Base-by-base conservation (phyloP, 495 filamentous ascomycete genomes). In the Chaetomium fimeti region DNA sequence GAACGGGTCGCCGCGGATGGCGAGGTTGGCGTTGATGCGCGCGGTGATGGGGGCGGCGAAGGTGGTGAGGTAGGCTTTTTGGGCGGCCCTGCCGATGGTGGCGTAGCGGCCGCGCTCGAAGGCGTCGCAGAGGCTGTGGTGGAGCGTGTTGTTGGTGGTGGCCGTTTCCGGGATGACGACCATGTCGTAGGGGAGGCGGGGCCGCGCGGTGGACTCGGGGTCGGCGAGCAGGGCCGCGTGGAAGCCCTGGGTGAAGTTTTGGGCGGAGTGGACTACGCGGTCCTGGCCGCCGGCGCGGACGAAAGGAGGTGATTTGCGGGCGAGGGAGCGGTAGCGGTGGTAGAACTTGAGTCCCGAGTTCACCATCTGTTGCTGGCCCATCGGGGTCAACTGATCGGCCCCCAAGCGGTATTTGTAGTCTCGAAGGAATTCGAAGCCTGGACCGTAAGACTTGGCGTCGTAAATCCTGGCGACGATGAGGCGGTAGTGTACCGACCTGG, bases 281-380 rank as follows among this genome's bases (percentile, higher is more conserved):
- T 83, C 79, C 63, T 90, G 84, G 29, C 84, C 88, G 2, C 87
- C 84, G 6, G 90, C 76, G 16, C 92, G 85, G 32, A 94, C 73
- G 66, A 96, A 96, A 3, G 90, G 92, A 2, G 79, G 72, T 20
- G 77, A 70, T 4, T 77, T 66, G 47, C 49, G 53, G 2, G 87
- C 77, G 0, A 95, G 82, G 25, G 73, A 43, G 60, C 77, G 71
- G 72, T 96, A 95, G 5, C 88, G 86, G 36, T 77, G 66, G 74
- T 91, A 92, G 77, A 90, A 93, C 54, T 85, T 85, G 54, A 81
- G 71, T 2, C 92, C 92, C 1, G 90, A 91, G 68, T 88, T 82
- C 65, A 89, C 72, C 83, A 95, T 84, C 74, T 95, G 79, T 65
- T 84, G 80, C 75, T 90, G 74, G 13, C 92, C 92, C 62, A 91